Evolutionary conservation across 1,284 basidiomycete species (phyloP).

Genomic region (Amylostereum areolatum): DNA sequence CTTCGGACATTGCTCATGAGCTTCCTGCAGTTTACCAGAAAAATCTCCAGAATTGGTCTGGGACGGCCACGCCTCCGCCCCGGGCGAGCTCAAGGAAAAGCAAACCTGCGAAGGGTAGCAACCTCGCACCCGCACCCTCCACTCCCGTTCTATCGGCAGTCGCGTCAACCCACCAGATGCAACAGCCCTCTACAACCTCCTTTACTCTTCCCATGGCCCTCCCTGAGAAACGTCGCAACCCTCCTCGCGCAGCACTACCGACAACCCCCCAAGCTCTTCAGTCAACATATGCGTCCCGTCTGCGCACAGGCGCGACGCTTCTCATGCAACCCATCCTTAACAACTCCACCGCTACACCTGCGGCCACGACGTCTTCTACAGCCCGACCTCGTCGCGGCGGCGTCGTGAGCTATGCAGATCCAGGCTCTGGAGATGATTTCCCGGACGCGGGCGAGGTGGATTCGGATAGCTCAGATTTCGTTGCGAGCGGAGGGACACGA

Average conservation of each 20-base stretch:
- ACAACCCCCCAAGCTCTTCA: conserved; percentile 67
- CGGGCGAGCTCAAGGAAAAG: conserved; percentile 16
- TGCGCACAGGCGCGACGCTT: conserved; percentile 87
- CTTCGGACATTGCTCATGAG: background rate
- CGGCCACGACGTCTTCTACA: conserved; percentile 33
- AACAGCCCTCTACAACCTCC: conserved; percentile 15
- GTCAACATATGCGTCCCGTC: conserved; percentile 85
- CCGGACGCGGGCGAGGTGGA: conserved; percentile 74
- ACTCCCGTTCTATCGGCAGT: conserved; percentile 20
- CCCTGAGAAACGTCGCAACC: conserved; percentile 19
- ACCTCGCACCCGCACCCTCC: conserved; percentile 25
- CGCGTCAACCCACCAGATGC: conserved; percentile 7
- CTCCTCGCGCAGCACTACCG: conserved; percentile 48
- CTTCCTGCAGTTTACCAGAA: conserved; percentile 45
- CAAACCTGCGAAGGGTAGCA: conserved; percentile 30
- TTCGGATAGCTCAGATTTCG: conserved; percentile 67
- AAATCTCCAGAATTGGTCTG: conserved; percentile 61
- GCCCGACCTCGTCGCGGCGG: conserved; percentile 52
- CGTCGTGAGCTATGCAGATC: conserved; percentile 84
- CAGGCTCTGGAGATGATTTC: conserved; percentile 76
- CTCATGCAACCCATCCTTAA: conserved; percentile 85
- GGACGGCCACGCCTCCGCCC: conserved; percentile 41
- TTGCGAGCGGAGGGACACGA: conserved; percentile 44
- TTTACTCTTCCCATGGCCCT: conserved; percentile 21
- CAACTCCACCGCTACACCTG: conserved; percentile 26